Evolutionary conservation across 2,329 filamentous ascomycete genomes (phyloP).

Genomic region (Tolypocladium ovalisporum): DNA sequence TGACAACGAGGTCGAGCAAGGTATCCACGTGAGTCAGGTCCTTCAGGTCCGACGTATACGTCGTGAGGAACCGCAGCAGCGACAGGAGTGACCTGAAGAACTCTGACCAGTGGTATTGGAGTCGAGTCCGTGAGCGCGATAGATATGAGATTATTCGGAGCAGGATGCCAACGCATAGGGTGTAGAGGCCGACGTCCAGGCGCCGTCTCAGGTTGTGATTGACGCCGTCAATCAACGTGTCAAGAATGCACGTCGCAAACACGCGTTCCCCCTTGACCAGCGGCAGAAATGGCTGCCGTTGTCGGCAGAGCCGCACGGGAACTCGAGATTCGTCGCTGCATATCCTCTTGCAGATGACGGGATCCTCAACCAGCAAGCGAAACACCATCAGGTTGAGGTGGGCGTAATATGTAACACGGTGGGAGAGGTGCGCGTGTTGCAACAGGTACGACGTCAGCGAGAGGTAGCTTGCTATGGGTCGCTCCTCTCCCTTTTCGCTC

Average conservation of each 20-base stretch:
- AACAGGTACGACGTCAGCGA: conserved; percentile 88
- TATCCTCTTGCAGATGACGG: conserved; percentile 68
- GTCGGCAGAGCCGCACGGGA: conserved; percentile 73
- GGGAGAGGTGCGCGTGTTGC: conserved; percentile 82
- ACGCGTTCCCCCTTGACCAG: conserved; percentile 61
- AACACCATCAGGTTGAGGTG: conserved; percentile 78
- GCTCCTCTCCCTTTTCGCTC: conserved; percentile 54
- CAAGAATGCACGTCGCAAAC: conserved; percentile 65
- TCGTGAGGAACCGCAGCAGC: conserved; percentile 81
- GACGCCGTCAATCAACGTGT: conserved; percentile 80
- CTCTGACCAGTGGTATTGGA: conserved; percentile 90
- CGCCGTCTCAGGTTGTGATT: conserved; percentile 86
- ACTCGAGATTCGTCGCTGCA: conserved; percentile 69
- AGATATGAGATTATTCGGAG: conserved; percentile 76
- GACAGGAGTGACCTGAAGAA: conserved; percentile 83
- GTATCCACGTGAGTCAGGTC: conserved; percentile 56
- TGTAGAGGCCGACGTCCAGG: conserved; percentile 78
- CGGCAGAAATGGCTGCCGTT: conserved; percentile 78
- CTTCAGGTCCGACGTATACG: conserved; percentile 71
- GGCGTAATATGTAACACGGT: conserved; percentile 69
- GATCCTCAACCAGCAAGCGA: conserved; percentile 79
- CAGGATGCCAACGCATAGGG: conserved; percentile 69
- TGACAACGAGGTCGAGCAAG: conserved; percentile 68
- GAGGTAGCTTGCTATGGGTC: conserved; percentile 70
- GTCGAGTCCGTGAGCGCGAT: conserved; percentile 67